phyloP scores from a whole-genome alignment of 371 early-diverging fungal genomes.

The Mucor piriformis region DNA sequence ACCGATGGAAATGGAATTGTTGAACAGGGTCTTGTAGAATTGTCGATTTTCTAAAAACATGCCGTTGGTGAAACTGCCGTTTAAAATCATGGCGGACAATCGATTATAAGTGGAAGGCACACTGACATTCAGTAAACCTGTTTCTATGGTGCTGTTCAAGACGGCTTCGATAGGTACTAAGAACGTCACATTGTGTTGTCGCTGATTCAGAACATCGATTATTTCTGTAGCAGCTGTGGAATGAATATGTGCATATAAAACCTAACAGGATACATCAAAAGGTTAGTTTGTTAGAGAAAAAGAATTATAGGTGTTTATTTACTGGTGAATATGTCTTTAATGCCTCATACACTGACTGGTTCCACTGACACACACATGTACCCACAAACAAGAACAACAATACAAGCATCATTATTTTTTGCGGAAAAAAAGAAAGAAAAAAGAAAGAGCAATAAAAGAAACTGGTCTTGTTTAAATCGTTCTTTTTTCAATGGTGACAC shows the following conservation, averaged over 20 bases:
- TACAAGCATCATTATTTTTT: neutral
- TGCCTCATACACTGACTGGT: constrained; percentile 1
- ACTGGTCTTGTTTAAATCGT: neutral
- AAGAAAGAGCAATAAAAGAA: constrained; percentile 5
- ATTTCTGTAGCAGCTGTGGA: neutral
- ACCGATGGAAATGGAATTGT: neutral
- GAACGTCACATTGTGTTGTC: constrained; percentile 13
- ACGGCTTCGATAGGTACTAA: constrained; percentile 21
- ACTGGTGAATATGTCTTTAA: neutral
- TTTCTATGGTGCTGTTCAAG: constrained; percentile 8
- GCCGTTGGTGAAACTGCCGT: neutral
- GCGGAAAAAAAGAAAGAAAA: neutral
- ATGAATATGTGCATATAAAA: neutral
- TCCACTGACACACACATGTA: neutral
- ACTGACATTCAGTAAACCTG: constrained; percentile 12
- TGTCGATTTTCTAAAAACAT: neutral
- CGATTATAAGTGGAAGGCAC: neutral
- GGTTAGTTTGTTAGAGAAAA: no score
- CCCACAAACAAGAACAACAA: neutral
- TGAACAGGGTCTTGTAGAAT: neutral
- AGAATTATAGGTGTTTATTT: no score
- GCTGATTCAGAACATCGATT: neutral
- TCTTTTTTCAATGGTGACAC: constrained; percentile 1
- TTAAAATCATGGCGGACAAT: constrained; percentile 1
- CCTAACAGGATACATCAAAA: no score